These are phyloP conservation scores for Silybum marianum DNA, from an alignment of 129 eudicot species.

Conservation along the genomic window DNA sequence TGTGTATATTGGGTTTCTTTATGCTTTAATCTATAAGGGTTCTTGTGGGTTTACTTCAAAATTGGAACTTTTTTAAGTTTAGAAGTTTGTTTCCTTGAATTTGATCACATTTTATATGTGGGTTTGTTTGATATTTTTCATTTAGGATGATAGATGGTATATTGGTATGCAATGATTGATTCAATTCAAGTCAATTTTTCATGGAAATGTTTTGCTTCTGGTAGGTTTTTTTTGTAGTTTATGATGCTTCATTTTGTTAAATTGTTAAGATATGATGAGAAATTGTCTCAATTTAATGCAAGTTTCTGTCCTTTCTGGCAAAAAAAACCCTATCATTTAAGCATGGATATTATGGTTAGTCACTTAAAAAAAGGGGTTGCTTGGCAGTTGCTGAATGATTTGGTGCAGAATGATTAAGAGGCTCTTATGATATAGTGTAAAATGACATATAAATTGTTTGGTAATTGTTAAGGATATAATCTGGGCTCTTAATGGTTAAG, in stretches of 20 bases:
- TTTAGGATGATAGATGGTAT: too few relatives aligned
- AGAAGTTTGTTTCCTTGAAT: neutral
- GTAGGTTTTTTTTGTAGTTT: slow-evolving; percentile 12
- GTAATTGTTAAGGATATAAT: too few relatives aligned
- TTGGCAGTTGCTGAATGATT: too few relatives aligned
- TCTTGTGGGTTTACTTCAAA: slow-evolving; percentile 26
- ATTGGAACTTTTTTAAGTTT: slow-evolving; percentile 16
- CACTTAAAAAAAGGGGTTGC: too few relatives aligned
- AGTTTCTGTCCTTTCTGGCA: neutral
- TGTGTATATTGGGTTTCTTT: neutral
- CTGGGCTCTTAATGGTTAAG: too few relatives aligned
- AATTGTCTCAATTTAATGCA: slow-evolving; percentile 22
- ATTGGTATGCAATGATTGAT: too few relatives aligned
- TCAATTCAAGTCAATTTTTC: neutral
- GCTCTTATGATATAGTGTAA: too few relatives aligned
- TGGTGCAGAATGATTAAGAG: too few relatives aligned
- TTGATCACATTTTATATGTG: neutral
- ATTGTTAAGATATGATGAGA: neutral
- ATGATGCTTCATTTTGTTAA: slow-evolving; percentile 5
- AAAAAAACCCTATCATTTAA: too few relatives aligned
- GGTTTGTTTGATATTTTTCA: neutral
- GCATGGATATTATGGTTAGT: slow-evolving; percentile 1
- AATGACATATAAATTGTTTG: too few relatives aligned
- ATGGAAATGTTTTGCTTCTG: neutral
- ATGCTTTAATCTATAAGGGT: slow-evolving; percentile 20